Base-by-base conservation (phyloP, 805 yeast genomes). In the Yueomyces sinensis region DNA sequence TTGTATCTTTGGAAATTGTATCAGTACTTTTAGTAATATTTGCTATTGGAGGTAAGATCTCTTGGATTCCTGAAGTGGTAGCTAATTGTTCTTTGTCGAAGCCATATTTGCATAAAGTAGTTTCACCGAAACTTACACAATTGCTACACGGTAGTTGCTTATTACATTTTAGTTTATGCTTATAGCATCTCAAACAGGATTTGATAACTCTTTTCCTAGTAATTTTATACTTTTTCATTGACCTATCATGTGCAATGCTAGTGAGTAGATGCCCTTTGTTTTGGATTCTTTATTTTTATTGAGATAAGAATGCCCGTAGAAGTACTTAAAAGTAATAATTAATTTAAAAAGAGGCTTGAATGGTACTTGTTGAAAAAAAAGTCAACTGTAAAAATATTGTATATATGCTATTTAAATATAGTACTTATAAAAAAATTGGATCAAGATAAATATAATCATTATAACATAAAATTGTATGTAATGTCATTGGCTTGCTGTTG, bases 171-270 rank as follows among this genome's bases (percentile, higher is more conserved):
- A 50, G 34, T 40, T 52, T 52, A 32, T 45, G 52, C 5, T 37
- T 37, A 36, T 52, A 52, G 30, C 57, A 52, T 31, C 45, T 46
- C 23, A 36, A 34, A 32, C 57, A 52, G 7, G 54, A 41, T 28
- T 43, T 49, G 20, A 52, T 52, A 13, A 29, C 31, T 32, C 56
- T 40, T n/a, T 37, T 46, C 27, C 57, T 45, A 20, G 41, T 48
- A 24, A 50, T 52, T 27, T 28, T 39, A 13, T 13, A 11, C 24
- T 25, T 25, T 7, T n/a, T n/a, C 28, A 25, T 25, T n/a, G 13
- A 25, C 14, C 6, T n/a, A 9, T 25, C 28, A n/a, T n/a, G n/a
- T n/a, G n/a, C n/a, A n/a, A n/a, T n/a, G n/a, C n/a, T n/a, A n/a
- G n/a, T n/a, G n/a, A n/a, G n/a, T n/a, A n/a, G n/a, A n/a, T n/a